Percentiles rank a stretch among this genome's conserved stretches.
Conservation (phyloP, 1,284 basidiomycete species). For the Boletellus deceptivus region DNA sequence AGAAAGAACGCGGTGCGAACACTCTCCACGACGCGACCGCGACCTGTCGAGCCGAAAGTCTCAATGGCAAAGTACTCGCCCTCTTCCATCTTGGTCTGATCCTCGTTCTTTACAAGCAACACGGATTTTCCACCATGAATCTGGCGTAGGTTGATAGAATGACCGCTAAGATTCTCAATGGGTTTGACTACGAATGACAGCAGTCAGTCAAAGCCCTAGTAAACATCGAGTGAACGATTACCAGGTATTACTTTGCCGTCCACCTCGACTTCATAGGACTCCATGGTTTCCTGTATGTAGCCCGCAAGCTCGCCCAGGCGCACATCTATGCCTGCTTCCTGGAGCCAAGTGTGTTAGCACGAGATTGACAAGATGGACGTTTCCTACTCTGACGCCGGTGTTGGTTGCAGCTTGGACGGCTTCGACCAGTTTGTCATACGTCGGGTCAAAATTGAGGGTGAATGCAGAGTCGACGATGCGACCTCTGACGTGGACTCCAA, state of each 20-base stretch:
- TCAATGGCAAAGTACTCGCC: slow-evolving; percentile 99
- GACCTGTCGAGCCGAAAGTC: slow-evolving; percentile 97
- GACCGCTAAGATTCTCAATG: slow-evolving; percentile 89
- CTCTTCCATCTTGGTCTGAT: slow-evolving; percentile 98
- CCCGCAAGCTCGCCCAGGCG: slow-evolving; percentile 92
- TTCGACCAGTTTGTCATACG: slow-evolving; percentile 86
- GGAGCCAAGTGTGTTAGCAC: slow-evolving; percentile 9
- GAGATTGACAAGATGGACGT: slow-evolving; percentile 6
- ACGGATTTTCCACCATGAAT: slow-evolving; percentile 91
- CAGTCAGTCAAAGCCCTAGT: slow-evolving; percentile 1
- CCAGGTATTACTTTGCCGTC: slow-evolving; percentile 84
- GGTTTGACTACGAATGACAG: slow-evolving; percentile 67
- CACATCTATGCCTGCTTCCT: slow-evolving; percentile 98
- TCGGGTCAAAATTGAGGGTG: slow-evolving; percentile 87
- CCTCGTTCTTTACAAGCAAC: slow-evolving; percentile 84
- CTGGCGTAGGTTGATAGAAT: slow-evolving; percentile 85
- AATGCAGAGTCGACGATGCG: slow-evolving; percentile 96
- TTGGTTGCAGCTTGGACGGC: slow-evolving; percentile 95
- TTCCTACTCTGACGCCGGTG: slow-evolving; percentile 73
- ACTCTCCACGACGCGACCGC: slow-evolving; percentile 87
- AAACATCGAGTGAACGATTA: slow-evolving; percentile 37
- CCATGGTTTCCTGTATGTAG: slow-evolving; percentile 98
- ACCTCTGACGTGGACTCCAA: slow-evolving; percentile 96
- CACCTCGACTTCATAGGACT: slow-evolving; percentile 95
- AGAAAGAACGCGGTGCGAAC: slow-evolving; percentile 40